phyloP scores from a whole-genome alignment of 1,284 basidiomycete genomes.

The Schizopora paradoxa region DNA sequence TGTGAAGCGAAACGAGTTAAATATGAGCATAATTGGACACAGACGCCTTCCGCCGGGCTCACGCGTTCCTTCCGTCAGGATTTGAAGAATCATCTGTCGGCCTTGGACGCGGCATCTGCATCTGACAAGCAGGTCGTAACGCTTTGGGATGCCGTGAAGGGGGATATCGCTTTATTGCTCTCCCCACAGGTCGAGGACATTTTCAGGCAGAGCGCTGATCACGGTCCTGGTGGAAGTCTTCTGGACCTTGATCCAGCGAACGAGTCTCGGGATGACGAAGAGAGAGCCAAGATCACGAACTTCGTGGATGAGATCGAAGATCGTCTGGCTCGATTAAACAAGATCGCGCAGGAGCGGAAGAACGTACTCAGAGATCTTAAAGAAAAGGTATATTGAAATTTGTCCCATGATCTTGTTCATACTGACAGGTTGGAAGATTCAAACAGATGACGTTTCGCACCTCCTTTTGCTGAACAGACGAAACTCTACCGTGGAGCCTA shows the following conservation, averaged over 20 bases:
- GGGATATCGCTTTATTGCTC: slow-evolving; percentile 65
- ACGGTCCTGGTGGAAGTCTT: slow-evolving; percentile 44
- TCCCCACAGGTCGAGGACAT: slow-evolving; percentile 64
- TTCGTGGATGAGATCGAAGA: slow-evolving; percentile 78
- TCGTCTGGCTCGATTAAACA: slow-evolving; percentile 66
- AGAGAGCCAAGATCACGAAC: slow-evolving; percentile 60
- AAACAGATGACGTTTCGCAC: slow-evolving; percentile 95
- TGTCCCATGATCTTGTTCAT: background rate
- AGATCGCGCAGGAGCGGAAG: slow-evolving; percentile 79
- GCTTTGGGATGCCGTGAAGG: slow-evolving; percentile 71
- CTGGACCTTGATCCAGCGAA: slow-evolving; percentile 68
- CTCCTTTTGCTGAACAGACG: slow-evolving; percentile 89
- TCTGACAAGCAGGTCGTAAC: slow-evolving; percentile 75
- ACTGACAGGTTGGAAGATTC: slow-evolving; percentile 54
- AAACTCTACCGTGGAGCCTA: slow-evolving; percentile 77
- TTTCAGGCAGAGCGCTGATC: slow-evolving; percentile 59
- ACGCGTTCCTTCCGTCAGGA: slow-evolving; percentile 75
- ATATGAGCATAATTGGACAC: slow-evolving; percentile 86
- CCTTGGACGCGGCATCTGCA: slow-evolving; percentile 71
- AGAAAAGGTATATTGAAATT: slow-evolving; percentile 66
- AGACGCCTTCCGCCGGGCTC: slow-evolving; percentile 75
- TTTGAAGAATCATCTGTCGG: slow-evolving; percentile 71
- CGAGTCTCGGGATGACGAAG: slow-evolving; percentile 60
- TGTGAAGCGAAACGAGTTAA: slow-evolving; percentile 83
- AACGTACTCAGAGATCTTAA: slow-evolving; percentile 92